These are phyloP conservation scores for Ochetophila trinervis DNA, from an alignment of 306 rosid species.

Conservation along the genomic window DNA sequence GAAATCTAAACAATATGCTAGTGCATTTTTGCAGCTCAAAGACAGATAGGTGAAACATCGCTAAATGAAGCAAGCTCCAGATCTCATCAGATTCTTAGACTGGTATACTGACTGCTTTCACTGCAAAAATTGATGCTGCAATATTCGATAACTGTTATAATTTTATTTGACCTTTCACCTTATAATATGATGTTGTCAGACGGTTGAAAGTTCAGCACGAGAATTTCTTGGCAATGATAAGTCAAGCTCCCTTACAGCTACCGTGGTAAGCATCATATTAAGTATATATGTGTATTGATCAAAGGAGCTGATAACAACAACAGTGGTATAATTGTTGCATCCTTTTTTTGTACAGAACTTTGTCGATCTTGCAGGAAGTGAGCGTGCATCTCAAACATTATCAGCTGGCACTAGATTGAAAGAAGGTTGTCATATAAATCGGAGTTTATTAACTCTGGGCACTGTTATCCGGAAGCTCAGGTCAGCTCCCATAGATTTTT, in stretches of 20 bases:
- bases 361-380: conserved; percentile 97
- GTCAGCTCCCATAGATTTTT: conserved; percentile 37
- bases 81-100: conserved; percentile 97
- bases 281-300: neutral
- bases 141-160: neutral
- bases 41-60: conserved; percentile 97
- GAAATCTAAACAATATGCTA: conserved; percentile 17
- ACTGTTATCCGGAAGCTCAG: conserved; percentile 99
- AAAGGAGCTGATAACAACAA: conserved; percentile 8
- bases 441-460: conserved; percentile 92
- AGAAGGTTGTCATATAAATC: conserved; percentile 99
- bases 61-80: conserved; percentile 97
- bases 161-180: conserved; percentile 22
- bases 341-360: conserved; percentile 57
- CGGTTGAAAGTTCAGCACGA: conserved; percentile 86
- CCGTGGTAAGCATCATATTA: conserved; percentile 62
- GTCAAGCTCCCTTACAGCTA: conserved; percentile 83
- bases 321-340: conserved; percentile 10
- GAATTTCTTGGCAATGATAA: conserved; percentile 91
- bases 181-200: conserved; percentile 44
- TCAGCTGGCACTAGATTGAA: conserved; percentile 93
- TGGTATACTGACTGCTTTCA: conserved; percentile 48
- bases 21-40: conserved; percentile 61
- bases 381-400: conserved; percentile 90
- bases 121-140: neutral